Percentiles rank a stretch among this genome's conserved stretches.
Conservation (phyloP, 2,329 filamentous ascomycete genomes). For the Fusarium globosum region DNA sequence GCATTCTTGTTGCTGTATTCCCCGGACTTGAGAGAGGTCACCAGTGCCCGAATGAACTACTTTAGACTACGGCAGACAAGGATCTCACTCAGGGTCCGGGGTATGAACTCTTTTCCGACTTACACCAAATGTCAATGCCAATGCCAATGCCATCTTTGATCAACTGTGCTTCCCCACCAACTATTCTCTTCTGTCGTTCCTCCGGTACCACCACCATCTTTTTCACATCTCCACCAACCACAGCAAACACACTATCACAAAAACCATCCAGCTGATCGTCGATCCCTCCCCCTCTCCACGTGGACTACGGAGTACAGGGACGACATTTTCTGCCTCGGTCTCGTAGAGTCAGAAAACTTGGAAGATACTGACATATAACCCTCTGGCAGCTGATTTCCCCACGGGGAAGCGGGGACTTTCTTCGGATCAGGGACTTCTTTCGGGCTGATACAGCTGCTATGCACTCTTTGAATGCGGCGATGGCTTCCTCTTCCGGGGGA, state of each 20-base stretch:
- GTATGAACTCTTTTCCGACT: background rate
- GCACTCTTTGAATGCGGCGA: constrained; percentile 19
- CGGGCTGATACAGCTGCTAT: constrained; percentile 4
- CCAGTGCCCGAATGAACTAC: background rate
- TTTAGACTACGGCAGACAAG: constrained; percentile 2
- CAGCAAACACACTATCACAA: background rate
- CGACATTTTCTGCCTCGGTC: constrained; percentile 21
- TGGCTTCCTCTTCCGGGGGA: constrained; percentile 39
- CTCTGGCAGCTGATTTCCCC: constrained; percentile 16
- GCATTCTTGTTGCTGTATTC: background rate
- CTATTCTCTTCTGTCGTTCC: background rate
- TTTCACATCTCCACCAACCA: constrained; percentile 32
- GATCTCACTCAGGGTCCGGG: constrained; percentile 7
- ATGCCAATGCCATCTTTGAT: constrained; percentile 6
- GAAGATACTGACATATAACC: background rate
- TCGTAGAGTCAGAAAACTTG: background rate
- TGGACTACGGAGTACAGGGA: background rate
- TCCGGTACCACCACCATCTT: background rate
- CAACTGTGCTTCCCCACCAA: constrained; percentile 20
- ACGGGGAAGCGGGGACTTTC: constrained; percentile 32
- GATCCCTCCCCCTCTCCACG: constrained; percentile 18
- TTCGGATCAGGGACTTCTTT: constrained; percentile 33
- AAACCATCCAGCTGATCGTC: constrained; percentile 35
- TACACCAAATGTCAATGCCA: background rate
- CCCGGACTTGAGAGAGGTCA: constrained; percentile 9